Base-by-base conservation (phyloP, 2,329 filamentous ascomycete species). In the Sporothrix pseudoabietina region DNA sequence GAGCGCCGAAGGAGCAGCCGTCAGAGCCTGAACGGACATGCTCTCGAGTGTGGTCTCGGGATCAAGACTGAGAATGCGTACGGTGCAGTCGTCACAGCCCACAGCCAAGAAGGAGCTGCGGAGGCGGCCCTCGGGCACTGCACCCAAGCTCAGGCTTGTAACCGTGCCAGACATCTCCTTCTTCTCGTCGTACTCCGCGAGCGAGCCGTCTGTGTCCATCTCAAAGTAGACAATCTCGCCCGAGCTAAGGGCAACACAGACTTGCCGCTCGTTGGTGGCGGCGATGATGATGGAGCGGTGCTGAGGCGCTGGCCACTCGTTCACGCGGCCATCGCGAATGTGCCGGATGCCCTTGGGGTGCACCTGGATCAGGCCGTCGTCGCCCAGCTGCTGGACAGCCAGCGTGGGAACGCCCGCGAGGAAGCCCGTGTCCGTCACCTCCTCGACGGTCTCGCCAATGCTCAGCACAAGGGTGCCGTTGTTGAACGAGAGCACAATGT, bases 211-310 rank as follows among this genome's bases (percentile, higher is more conserved):
- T 0, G 89, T 88, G 78, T 98, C 96, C 90, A 98, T 95, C 80
- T 99, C 97, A 77, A 99, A 99, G 80, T 98, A 99, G 57, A 97
- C 93, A 76, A 99, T 95, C 81, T 99, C 96, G 52, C 95, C 95
- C 9, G 94, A 98, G 80, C 94, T 98, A 35, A 99, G 85, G 0
- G 96, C 96, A 69, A 98, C 91, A 3, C 94, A 94, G 35, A 99
- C 93, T 82, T 99, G 96, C 57, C 93, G 90, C 78, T 95, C 91
- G 79, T 99, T 99, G 19, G 95, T 96, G 0, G 95, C 91, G 47
- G 95, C 97, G 9, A 95, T 94, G 65, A 98, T 94, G 76, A 99
- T 98, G 0, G 95, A 97, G 30, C 96, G 89, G 84, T 99, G 95
- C 77, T 97, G 92, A 0, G 97, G 97, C 5, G 93, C 92, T 16